Evolutionary conservation across 2,329 filamentous ascomycete species (phyloP), one percentile per base, ranked within the genome.

Genomic region (Claviceps citrina): DNA sequence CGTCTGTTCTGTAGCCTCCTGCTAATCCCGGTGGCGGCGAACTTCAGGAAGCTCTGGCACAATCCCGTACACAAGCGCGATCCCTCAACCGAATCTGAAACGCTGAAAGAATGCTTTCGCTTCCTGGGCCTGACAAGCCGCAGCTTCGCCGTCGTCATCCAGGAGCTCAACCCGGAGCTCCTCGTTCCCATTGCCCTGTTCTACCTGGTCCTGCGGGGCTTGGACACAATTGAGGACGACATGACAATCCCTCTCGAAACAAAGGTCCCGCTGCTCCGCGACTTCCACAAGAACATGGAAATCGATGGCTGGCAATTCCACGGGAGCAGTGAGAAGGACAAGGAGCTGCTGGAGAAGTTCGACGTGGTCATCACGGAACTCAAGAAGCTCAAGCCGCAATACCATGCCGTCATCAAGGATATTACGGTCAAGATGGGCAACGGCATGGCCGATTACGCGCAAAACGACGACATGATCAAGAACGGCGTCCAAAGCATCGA

Each of bases 151-250:
- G 72, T 85, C 35, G 91, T 98, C 56, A 98, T 98, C 48, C 78
- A 93, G 63, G 91, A 98, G 64, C 73, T 98, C 32, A 87, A 95
- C 57, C 86, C 86, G 1, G 89, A 98, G 63, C 77, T 98, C 25
- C 75, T 96, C 27, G 75, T 95, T 31, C 86, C 91, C 19, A 73
- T 96, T 34, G 78, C 80, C 41, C 68, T 96, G 8, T 98, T 98
- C 71, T 98, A 98, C 66, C 75, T 98, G 22, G 75, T 85, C 39
- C 71, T 98, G 40, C 84, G 91, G 45, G 91, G 84, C 35, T 73
- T 98, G 38, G 91, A 98, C 61, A 98, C 91, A n/a, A 84, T 98
- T 44, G 91, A 98, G 64, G 91, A 98, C 68, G 91, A 98, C 62
- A 96, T 95, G 78, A 93, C 86, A 5, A 80, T 98, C 44, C 68